Conservation (phyloP, 192 early-diverging fungal genomes). For the Chytriomyces sp. region DNA sequence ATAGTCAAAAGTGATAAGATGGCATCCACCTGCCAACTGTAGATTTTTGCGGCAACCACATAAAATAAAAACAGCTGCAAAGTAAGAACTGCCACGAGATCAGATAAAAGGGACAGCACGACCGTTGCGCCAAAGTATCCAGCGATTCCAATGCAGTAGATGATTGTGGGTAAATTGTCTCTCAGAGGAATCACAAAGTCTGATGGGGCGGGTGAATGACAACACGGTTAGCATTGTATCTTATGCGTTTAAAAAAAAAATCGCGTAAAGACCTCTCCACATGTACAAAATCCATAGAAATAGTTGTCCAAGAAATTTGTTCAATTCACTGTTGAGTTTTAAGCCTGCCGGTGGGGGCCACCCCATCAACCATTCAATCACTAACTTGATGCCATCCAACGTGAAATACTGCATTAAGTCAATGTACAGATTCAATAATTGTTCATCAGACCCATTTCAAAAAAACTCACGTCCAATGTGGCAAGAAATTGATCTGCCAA, state of each 20-base stretch:
- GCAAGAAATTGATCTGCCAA: constrained; percentile 49
- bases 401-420: constrained; percentile 17
- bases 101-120: constrained; percentile 80
- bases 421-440: background rate
- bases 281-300: constrained; percentile 86
- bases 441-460: background rate
- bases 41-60: constrained; percentile 88
- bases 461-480: constrained; percentile 27
- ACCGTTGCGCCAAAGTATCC: constrained; percentile 86
- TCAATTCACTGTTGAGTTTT: constrained; percentile 92
- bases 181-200: constrained; percentile 35
- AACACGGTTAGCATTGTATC: background rate
- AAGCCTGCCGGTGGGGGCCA: constrained; percentile 84
- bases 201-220: constrained; percentile 15
- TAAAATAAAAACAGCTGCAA: constrained; percentile 96
- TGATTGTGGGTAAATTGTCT: constrained; percentile 58
- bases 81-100: constrained; percentile 82
- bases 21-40: constrained; percentile 87
- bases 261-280: constrained; percentile 72
- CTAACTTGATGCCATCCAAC: constrained; percentile 41
- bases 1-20: constrained; percentile 89
- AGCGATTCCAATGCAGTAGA: constrained; percentile 72
- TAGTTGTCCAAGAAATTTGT: constrained; percentile 85
- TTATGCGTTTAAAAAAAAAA: background rate
- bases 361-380: constrained; percentile 88